phyloP scores from a whole-genome alignment of 2,329 filamentous ascomycete genomes.

The Cercospora sp. region DNA sequence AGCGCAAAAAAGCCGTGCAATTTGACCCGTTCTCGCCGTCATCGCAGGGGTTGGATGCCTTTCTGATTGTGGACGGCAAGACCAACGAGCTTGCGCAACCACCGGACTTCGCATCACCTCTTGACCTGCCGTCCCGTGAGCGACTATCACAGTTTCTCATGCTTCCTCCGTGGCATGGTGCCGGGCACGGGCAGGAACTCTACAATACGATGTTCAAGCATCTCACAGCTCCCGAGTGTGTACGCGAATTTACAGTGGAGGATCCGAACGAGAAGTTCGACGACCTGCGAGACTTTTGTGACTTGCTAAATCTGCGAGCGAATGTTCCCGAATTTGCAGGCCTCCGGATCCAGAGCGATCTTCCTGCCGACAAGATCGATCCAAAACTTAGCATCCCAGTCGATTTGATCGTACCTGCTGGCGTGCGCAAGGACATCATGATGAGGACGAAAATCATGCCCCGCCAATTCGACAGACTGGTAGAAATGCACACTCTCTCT shows the following conservation, averaged over 20 bases:
- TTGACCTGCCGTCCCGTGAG: conserved; percentile 70
- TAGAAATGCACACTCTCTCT: conserved; percentile 72
- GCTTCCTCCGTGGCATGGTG: conserved; percentile 79
- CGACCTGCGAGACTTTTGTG: conserved; percentile 72
- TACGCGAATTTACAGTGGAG: conserved; percentile 85
- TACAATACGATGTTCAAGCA: conserved; percentile 80
- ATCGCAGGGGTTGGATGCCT: conserved; percentile 27
- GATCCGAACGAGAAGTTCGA: conserved; percentile 89
- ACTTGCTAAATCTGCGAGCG: conserved; percentile 64
- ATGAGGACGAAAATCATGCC: conserved; percentile 68
- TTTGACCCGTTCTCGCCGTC: conserved; percentile 28
- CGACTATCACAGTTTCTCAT: conserved; percentile 93
- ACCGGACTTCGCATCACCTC: conserved; percentile 47
- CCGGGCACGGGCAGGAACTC: conserved; percentile 75
- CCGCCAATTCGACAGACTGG: conserved; percentile 71
- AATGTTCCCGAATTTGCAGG: conserved; percentile 39
- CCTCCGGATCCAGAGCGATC: conserved; percentile 52
- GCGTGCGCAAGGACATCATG: conserved; percentile 59
- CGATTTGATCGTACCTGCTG: conserved; percentile 59
- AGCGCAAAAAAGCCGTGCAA: conserved; percentile 29
- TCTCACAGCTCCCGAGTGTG: conserved; percentile 61
- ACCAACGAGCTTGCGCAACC: conserved; percentile 23
- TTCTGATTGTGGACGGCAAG: conserved; percentile 33
- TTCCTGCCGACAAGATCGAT: conserved; percentile 54
- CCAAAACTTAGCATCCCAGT: conserved; percentile 52